Conservation (phyloP, 768 basidiomycete genomes). For the Boletellus sp. region DNA sequence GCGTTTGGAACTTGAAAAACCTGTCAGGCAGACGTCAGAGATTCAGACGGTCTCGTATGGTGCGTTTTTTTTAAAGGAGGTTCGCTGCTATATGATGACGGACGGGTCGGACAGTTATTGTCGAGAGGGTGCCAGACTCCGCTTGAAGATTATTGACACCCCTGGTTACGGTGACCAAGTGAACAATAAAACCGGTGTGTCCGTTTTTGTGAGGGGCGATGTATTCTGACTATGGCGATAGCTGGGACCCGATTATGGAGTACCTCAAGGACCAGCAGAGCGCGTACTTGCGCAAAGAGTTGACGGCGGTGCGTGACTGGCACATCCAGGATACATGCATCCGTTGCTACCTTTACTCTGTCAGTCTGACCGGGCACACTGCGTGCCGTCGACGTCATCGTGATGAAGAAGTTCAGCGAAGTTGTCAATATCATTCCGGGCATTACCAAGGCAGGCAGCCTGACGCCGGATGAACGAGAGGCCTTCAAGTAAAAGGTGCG, state of each 20-base stretch:
- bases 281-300: slow-evolving; percentile 96
- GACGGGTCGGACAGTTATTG: slow-evolving; percentile 61
- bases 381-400: slow-evolving; percentile 94
- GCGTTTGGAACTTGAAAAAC: slow-evolving; percentile 80
- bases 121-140: slow-evolving; percentile 94
- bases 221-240: slow-evolving; percentile 29
- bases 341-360: slow-evolving; percentile 97
- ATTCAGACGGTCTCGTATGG: slow-evolving; percentile 95
- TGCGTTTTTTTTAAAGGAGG: slow-evolving; percentile 40
- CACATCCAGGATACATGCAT: slow-evolving; percentile 98
- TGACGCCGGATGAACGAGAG: slow-evolving; percentile 91
- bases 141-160: slow-evolving; percentile 97
- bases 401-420: slow-evolving; percentile 98
- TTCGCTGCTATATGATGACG: slow-evolving; percentile 8
- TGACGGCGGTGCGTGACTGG: slow-evolving; percentile 97
- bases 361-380: slow-evolving; percentile 98
- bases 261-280: slow-evolving; percentile 99
- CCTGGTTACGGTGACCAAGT: slow-evolving; percentile 98
- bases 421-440: slow-evolving; percentile 99
- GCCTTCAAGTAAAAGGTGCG: slow-evolving; percentile 88
- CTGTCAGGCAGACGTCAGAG: slow-evolving; percentile 93
- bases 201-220: not conserved
- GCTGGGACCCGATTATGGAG: slow-evolving; percentile 99
- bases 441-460: slow-evolving; percentile 93
- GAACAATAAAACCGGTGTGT: slow-evolving; percentile 95